These are phyloP conservation scores for Vicia villosa DNA, from an alignment of 306 rosid species.

Conservation along the genomic window DNA sequence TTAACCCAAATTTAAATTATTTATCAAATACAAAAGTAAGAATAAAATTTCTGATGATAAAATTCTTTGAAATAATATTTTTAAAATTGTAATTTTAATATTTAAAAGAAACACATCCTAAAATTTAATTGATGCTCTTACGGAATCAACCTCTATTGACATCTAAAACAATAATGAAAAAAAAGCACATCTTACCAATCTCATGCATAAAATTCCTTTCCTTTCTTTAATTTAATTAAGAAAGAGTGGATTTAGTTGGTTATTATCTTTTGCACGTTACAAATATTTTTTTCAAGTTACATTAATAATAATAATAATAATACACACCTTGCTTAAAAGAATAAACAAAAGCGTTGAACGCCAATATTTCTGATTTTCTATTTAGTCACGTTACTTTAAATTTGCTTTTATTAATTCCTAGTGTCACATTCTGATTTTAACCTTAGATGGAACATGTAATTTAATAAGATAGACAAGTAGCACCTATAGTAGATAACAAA, in stretches of 20 bases:
- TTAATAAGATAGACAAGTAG: conserved; percentile 1
- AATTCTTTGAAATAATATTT: no score
- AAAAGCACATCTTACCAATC: background rate
- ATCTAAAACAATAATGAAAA: no score
- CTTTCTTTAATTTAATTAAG: background rate
- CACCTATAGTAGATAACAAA: conserved; percentile 10
- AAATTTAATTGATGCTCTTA: no score
- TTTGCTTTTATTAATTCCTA: conserved; percentile 13
- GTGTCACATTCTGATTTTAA: conserved; percentile 9
- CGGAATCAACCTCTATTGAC: no score
- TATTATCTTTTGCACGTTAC: conserved; percentile 9
- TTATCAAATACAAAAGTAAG: no score
- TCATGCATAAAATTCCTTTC: background rate
- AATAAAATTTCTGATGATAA: no score
- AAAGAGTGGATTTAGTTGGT: conserved; percentile 3
- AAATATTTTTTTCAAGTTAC: conserved; percentile 8
- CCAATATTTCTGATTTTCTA: background rate
- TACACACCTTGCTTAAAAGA: conserved; percentile 12
- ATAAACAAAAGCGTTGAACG: conserved; percentile 2
- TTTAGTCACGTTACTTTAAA: conserved; percentile 29
- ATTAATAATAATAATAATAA: background rate
- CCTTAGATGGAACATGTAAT: conserved; percentile 5
- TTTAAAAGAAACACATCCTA: no score
- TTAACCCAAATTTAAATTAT: no score
- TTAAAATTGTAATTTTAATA: no score